These are phyloP conservation scores for Zangia roseola DNA, from an alignment of 768 basidiomycete species.

Conservation along the genomic window DNA sequence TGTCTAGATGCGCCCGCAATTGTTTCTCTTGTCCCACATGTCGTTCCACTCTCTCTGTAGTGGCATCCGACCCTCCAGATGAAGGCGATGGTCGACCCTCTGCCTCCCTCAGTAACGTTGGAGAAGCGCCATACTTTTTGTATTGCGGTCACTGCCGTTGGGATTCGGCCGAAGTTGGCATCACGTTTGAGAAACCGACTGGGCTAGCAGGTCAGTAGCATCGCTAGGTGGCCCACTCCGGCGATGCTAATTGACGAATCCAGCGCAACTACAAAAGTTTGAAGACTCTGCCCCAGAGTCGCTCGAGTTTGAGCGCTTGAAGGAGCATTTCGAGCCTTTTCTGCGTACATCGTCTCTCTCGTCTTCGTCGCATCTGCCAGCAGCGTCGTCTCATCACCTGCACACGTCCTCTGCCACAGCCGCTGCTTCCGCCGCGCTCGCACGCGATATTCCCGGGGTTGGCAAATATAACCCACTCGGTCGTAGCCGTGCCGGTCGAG, in stretches of 20 bases:
- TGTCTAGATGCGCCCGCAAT: constrained; percentile 87
- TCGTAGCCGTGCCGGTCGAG: constrained; percentile 49
- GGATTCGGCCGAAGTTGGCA: constrained; percentile 89
- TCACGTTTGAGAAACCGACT: constrained; percentile 95
- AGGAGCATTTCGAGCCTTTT: constrained; percentile 96
- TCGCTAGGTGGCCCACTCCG: not conserved
- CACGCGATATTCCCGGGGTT: constrained; percentile 84
- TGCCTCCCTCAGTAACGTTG: constrained; percentile 56
- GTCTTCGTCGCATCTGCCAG: constrained; percentile 56
- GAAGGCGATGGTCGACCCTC: constrained; percentile 53
- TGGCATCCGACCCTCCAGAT: constrained; percentile 82
- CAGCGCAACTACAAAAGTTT: constrained; percentile 88
- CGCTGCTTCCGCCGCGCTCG: constrained; percentile 85
- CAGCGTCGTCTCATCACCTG: constrained; percentile 61
- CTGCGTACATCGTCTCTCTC: constrained; percentile 79
- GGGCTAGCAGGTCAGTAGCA: constrained; percentile 77
- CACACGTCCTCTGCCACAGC: constrained; percentile 83
- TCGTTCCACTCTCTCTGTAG: constrained; percentile 83
- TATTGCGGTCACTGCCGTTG: constrained; percentile 93
- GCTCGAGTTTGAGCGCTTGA: constrained; percentile 89
- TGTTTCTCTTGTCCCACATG: constrained; percentile 97
- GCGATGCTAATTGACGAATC: constrained; percentile 2
- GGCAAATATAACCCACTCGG: constrained; percentile 69
- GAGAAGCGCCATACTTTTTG: constrained; percentile 88
- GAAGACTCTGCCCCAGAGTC: constrained; percentile 85